Conservation (phyloP, 331 rosid species). For the Cucumis variabilis region DNA sequence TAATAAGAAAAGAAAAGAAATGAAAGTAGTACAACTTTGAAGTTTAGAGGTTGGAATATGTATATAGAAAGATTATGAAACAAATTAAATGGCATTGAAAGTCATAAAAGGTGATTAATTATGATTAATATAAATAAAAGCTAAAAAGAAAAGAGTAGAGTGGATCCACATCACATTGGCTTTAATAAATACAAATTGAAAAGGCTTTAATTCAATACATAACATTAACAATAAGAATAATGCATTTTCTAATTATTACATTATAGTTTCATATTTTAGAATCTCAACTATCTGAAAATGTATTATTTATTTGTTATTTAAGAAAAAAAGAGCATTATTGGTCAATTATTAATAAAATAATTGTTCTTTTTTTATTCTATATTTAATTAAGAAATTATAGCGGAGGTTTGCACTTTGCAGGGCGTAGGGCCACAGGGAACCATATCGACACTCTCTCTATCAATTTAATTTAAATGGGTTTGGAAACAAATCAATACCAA, state of each 20-base stretch:
- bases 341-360: not conserved
- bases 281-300: not conserved
- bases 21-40: too few relatives aligned
- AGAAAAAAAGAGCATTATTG: not conserved
- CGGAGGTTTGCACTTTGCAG: not conserved
- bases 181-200: not conserved
- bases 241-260: not conserved
- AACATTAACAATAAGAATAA: too few relatives aligned
- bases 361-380: not conserved
- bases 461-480: not conserved
- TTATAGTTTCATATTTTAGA: not conserved
- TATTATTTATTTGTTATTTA: not conserved
- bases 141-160: not conserved
- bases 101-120: not conserved
- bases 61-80: not conserved
- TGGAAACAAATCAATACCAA: not conserved
- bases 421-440: not conserved
- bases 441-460: not conserved
- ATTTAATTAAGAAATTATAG: not conserved
- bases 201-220: not conserved
- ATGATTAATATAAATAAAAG: not conserved
- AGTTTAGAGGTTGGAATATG: too few relatives aligned
- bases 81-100: not conserved
- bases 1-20: too few relatives aligned
- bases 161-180: not conserved